These are phyloP conservation scores for Porodaedalea pini DNA, from an alignment of 1,284 basidiomycete species.

Conservation along the genomic window DNA sequence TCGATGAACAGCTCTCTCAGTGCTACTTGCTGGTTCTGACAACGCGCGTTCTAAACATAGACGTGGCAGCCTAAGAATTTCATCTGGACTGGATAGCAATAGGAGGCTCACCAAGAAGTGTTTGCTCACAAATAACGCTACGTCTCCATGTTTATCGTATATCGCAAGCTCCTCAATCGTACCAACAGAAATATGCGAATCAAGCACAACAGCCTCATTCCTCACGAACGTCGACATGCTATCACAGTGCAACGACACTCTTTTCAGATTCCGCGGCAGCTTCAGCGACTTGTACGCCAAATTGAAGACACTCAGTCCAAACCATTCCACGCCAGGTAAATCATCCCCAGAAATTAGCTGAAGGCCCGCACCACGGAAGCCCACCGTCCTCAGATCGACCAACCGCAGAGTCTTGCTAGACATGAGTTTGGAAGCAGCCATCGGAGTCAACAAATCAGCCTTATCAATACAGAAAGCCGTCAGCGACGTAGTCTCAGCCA, in stretches of 20 bases:
- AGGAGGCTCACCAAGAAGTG: neutral
- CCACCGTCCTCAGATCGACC: neutral
- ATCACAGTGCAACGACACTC: neutral
- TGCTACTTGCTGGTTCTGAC: neutral
- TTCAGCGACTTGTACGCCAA: constrained; percentile 4
- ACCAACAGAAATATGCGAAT: neutral
- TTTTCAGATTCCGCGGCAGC: neutral
- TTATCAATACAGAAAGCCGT: constrained; percentile 5
- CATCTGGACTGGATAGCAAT: too few relatives aligned
- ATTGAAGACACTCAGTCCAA: constrained; percentile 8
- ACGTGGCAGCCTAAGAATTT: too few relatives aligned
- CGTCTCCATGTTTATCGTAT: constrained; percentile 4
- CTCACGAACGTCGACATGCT: constrained; percentile 5
- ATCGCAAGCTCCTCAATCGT: neutral
- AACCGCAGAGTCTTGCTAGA: neutral
- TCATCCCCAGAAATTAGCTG: neutral
- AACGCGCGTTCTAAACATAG: neutral
- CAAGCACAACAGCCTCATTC: neutral
- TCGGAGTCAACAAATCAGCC: constrained; percentile 3
- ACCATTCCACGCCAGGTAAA: neutral
- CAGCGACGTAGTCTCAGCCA: neutral
- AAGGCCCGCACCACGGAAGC: neutral
- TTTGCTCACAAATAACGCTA: constrained; percentile 2
- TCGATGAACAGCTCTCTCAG: constrained; percentile 1
- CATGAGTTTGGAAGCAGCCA: neutral